Evolutionary conservation across 352 stramenopile genomes (phyloP).

Genomic region (Pythium brachiatum): DNA sequence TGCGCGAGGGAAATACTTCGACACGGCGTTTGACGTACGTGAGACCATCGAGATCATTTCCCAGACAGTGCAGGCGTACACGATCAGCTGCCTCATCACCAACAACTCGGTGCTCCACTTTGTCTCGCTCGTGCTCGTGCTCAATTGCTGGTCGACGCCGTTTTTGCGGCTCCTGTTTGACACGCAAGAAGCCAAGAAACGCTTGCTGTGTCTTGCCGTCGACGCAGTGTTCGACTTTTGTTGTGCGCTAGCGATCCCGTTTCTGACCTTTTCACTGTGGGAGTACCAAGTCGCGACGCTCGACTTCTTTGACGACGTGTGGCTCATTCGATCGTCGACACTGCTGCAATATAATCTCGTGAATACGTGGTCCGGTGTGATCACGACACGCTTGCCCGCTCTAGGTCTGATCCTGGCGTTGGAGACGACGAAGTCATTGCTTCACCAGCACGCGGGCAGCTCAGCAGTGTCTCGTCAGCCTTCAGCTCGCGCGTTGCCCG

Average conservation of each 20-base stretch:
- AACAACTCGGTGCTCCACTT: conserved; percentile 24
- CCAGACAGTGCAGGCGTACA: conserved; percentile 25
- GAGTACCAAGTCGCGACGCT: conserved; percentile 21
- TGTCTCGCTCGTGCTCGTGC: conserved; percentile 20
- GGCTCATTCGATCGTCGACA: conserved; percentile 25
- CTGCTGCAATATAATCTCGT: conserved; percentile 27
- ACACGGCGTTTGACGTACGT: conserved; percentile 20
- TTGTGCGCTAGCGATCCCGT: conserved; percentile 28
- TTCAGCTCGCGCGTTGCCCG: background rate
- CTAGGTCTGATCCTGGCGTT: conserved; percentile 20
- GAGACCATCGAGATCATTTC: conserved; percentile 23
- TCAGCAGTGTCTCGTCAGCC: background rate
- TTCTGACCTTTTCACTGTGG: conserved; percentile 25
- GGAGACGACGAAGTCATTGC: conserved; percentile 22
- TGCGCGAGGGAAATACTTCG: conserved; percentile 20
- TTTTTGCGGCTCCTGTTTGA: conserved; percentile 11
- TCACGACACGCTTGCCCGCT: conserved; percentile 23
- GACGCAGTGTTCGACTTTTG: conserved; percentile 31
- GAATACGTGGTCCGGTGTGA: conserved; percentile 20
- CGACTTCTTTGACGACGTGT: conserved; percentile 25
- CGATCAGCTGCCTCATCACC: conserved; percentile 25
- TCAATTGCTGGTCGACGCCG: conserved; percentile 29
- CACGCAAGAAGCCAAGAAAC: conserved; percentile 17
- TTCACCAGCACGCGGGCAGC: conserved; percentile 4
- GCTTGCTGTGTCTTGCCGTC: conserved; percentile 22